Conservation (phyloP, 345 rosid genomes). For the Cardamine resedifolia region DNA sequence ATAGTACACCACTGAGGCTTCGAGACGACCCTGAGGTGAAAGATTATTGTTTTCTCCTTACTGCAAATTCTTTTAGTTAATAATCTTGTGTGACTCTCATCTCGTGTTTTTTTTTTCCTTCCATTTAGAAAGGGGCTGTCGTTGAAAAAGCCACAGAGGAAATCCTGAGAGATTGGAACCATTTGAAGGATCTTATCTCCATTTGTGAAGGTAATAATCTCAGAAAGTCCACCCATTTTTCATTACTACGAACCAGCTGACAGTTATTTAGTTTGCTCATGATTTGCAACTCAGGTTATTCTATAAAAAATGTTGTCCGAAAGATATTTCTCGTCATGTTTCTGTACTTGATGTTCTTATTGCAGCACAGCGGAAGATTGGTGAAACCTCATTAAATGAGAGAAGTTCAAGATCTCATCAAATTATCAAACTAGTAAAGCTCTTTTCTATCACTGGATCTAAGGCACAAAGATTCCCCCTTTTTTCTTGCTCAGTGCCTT, state of each 20-base stretch:
- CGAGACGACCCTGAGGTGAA: slow-evolving; percentile 95
- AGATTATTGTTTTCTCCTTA: slow-evolving; percentile 5
- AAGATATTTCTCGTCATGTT: slow-evolving; percentile 11
- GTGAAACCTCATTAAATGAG: slow-evolving; percentile 89
- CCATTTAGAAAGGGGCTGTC: slow-evolving; percentile 72
- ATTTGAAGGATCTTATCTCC: slow-evolving; percentile 79
- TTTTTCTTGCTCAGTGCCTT: slow-evolving; percentile 10
- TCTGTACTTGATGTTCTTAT: slow-evolving; percentile 26
- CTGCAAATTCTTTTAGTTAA: background rate
- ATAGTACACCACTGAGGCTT: slow-evolving; percentile 73
- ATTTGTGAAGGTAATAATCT: slow-evolving; percentile 80
- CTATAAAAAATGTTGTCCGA: background rate
- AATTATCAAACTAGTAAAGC: slow-evolving; percentile 80
- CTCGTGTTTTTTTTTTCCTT: slow-evolving; percentile 27
- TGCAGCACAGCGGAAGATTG: slow-evolving; percentile 88
- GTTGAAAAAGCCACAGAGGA: slow-evolving; percentile 89
- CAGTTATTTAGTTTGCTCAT: slow-evolving; percentile 5
- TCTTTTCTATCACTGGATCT: slow-evolving; percentile 23
- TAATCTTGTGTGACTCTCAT: slow-evolving; percentile 1
- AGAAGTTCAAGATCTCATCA: slow-evolving; percentile 99
- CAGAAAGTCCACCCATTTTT: background rate
- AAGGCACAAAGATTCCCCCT: background rate
- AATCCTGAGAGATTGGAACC: slow-evolving; percentile 79
- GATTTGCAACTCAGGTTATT: slow-evolving; percentile 5
- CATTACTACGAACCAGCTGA: background rate